These are phyloP conservation scores for Trichoderma koningiopsis DNA, from an alignment of 2,329 filamentous ascomycete genomes.

Conservation along the genomic window DNA sequence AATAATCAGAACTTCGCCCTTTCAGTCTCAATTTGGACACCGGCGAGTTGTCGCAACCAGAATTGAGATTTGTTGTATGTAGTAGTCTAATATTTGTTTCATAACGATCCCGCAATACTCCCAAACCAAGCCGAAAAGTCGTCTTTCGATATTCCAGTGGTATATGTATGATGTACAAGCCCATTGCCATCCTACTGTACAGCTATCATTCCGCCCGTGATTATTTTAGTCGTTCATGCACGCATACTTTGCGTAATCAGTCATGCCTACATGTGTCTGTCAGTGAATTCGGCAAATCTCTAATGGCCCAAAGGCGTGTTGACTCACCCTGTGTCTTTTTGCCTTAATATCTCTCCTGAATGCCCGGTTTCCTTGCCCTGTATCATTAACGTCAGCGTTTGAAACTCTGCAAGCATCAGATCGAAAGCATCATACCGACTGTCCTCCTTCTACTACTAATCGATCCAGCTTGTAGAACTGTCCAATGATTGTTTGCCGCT, in stretches of 20 bases:
- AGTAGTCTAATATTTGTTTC: slow-evolving; percentile 25
- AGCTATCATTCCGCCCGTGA: slow-evolving; percentile 1
- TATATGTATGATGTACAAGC: slow-evolving; percentile 26
- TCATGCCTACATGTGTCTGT: slow-evolving; percentile 20
- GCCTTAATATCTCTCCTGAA: slow-evolving; percentile 68
- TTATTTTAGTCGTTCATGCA: slow-evolving; percentile 5
- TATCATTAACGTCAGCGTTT: neutral
- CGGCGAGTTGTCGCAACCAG: neutral
- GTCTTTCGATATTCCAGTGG: slow-evolving; percentile 22
- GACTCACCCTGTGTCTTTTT: slow-evolving; percentile 77
- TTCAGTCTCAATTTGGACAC: neutral
- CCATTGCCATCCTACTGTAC: slow-evolving; percentile 25
- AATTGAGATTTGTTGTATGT: slow-evolving; percentile 23
- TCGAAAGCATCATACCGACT: slow-evolving; percentile 58
- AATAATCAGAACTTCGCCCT: neutral
- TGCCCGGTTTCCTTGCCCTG: slow-evolving; percentile 71
- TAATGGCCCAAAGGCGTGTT: neutral
- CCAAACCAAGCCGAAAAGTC: slow-evolving; percentile 24
- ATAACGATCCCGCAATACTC: slow-evolving; percentile 25
- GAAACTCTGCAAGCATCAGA: neutral
- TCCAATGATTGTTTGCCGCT: slow-evolving; percentile 94
- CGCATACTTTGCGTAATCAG: neutral
- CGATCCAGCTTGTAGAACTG: slow-evolving; percentile 92
- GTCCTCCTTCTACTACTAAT: slow-evolving; percentile 87
- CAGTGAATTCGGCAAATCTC: neutral